Base-by-base conservation (phyloP, 768 basidiomycete genomes). In the Stropharia rugosoannulata region DNA sequence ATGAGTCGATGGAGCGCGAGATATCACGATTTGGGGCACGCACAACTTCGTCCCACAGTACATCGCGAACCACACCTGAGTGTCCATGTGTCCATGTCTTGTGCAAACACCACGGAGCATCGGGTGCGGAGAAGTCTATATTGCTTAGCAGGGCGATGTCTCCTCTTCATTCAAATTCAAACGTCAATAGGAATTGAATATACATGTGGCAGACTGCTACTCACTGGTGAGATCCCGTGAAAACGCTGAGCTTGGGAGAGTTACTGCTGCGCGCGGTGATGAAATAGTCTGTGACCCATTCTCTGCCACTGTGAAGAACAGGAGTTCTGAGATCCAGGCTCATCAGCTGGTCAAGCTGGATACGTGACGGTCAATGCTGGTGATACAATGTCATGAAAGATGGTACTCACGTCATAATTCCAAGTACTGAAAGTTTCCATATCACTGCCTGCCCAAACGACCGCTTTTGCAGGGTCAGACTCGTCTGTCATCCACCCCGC, bases 351-450 rank as follows among this genome's bases (percentile, higher is more conserved):
- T 90, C 89, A 15, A 90, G 75, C 89, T 91, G 22, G 2, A 19
- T 5, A 37, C 6, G 35, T 11, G 40, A 13, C 6, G 1, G 35
- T 22, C 38, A 16, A 15, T 16, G 36, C 9, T 22, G 8, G 18
- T 57, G 37, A 18, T 4, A 11, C 16, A 22, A 54, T 19, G 25
- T 5, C 1, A 16, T n/a, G 5, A 16, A 25, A 42, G 39, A 36
- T 43, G 57, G 68, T 29, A 56, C 60, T 5, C 19, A 87, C 90
- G 71, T 93, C 89, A 45, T 70, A 70, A 25, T 86, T 82, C 95
- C 94, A 98, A 12, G 83, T 78, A 54, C 89, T 89, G 61, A 95
- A 89, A 0, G 90, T 93, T 70, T 98, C 94, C 95, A 97, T 97
- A 72, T 97, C 95, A 60, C 92, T 95, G 10, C 84, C 80, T 19